phyloP scores from a whole-genome alignment of 2,329 filamentous ascomycete genomes.

The Trematosphaeria pertusa region DNA sequence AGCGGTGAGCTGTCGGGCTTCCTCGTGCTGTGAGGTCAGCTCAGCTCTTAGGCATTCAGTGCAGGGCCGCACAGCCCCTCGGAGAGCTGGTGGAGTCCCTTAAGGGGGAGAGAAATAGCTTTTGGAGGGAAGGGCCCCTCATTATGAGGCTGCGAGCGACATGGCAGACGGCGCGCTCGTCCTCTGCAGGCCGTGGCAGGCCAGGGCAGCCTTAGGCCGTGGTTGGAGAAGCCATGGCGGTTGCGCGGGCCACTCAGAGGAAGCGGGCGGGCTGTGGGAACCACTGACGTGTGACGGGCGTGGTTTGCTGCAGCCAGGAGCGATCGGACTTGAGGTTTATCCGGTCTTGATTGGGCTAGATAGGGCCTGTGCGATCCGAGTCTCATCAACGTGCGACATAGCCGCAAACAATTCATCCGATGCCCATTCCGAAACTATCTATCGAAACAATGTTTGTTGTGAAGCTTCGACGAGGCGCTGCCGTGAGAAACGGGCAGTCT shows the following conservation, averaged over 20 bases:
- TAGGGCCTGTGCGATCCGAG: not conserved
- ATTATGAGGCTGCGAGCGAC: not conserved
- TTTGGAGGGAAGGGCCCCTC: not conserved
- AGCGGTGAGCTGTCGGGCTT: constrained; percentile 7
- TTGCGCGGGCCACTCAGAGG: constrained; percentile 23
- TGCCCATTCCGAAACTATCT: not conserved
- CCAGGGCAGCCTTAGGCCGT: not conserved
- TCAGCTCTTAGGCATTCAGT: too few relatives aligned
- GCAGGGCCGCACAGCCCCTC: too few relatives aligned
- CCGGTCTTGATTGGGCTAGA: not conserved
- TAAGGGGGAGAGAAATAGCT: not conserved
- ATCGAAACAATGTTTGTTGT: not conserved
- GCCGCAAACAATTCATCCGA: not conserved
- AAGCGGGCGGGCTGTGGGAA: constrained; percentile 8
- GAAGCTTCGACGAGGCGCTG: not conserved
- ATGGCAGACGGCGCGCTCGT: not conserved
- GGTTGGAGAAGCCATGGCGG: constrained; percentile 17
- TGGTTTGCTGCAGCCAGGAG: not conserved
- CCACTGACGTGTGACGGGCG: constrained; percentile 21
- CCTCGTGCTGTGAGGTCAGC: constrained; percentile 12
- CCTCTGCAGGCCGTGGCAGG: not conserved
- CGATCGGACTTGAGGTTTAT: constrained; percentile 7
- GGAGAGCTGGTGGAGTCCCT: not conserved
- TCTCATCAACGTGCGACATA: not conserved
- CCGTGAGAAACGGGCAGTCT: not conserved